A percentile compares a stretch with the other conserved stretches of the same genome.
Conservation (phyloP, 352 stramenopile species). For the Pythium vanterpoolii region DNA sequence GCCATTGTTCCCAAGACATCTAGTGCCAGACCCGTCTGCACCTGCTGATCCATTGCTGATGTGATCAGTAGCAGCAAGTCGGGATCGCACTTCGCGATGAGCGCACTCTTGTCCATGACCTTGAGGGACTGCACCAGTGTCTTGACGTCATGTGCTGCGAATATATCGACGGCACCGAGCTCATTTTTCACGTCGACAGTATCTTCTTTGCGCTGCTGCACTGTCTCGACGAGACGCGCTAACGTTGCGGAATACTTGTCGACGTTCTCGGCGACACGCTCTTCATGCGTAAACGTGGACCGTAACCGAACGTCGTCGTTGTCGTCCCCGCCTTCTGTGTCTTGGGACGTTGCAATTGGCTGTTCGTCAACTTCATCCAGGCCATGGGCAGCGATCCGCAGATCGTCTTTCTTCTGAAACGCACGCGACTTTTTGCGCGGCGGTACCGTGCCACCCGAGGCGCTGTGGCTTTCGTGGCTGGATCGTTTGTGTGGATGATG, state of each 20-base stretch:
- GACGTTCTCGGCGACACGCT: constrained; percentile 50
- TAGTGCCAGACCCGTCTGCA: constrained; percentile 31
- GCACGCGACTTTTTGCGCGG: constrained; percentile 21
- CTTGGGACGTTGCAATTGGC: constrained; percentile 16
- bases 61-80: constrained; percentile 60
- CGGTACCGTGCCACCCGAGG: background rate
- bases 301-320: constrained; percentile 32
- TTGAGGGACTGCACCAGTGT: constrained; percentile 62
- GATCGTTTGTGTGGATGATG: constrained; percentile 12
- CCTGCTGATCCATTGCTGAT: constrained; percentile 50
- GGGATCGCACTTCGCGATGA: constrained; percentile 54
- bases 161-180: constrained; percentile 35
- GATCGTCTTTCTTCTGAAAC: constrained; percentile 11
- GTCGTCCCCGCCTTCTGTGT: constrained; percentile 11
- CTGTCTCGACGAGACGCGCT: constrained; percentile 34
- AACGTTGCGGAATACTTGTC: constrained; percentile 67
- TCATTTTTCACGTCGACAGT: constrained; percentile 22
- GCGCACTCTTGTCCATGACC: constrained; percentile 57
- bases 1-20: constrained; percentile 32
- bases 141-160: constrained; percentile 51
- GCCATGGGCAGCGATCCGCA: constrained; percentile 8
- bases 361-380: constrained; percentile 5
- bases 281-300: constrained; percentile 44
- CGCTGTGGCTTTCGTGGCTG: background rate
- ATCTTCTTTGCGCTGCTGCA: constrained; percentile 35